Evolutionary conservation across 164 flowering plant species (phyloP).

Genomic region (Amborella trichopoda): DNA sequence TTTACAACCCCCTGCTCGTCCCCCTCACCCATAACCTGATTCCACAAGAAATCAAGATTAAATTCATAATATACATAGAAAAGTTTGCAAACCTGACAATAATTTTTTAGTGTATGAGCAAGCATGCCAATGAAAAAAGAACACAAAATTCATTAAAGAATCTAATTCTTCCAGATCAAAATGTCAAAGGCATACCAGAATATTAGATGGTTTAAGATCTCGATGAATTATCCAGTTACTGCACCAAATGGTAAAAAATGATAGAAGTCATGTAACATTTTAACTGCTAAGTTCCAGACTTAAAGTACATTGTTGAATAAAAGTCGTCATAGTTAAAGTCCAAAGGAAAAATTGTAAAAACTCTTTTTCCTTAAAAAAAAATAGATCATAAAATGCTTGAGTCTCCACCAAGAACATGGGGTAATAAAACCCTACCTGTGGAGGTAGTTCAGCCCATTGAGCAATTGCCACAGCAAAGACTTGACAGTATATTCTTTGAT

Average conservation of each 20-base stretch:
- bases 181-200: conserved; percentile 40
- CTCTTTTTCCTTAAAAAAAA: no score
- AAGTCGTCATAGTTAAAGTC: neutral
- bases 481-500: conserved; percentile 86
- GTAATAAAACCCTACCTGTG: conserved; percentile 43
- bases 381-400: neutral
- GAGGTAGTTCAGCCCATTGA: conserved; percentile 94
- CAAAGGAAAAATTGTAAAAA: neutral
- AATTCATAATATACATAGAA: conserved; percentile 1
- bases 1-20: conserved; percentile 98
- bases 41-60: neutral
- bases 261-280: no score
- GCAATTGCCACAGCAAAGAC: conserved; percentile 94
- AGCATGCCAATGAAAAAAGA: no score
- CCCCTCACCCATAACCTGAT: conserved; percentile 95
- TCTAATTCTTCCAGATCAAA: neutral
- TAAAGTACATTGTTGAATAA: neutral
- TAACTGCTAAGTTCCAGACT: neutral
- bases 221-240: conserved; percentile 99
- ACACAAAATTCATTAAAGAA: neutral
- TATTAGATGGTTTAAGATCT: conserved; percentile 96
- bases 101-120: no score
- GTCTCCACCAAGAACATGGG: neutral
- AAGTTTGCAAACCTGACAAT: neutral
- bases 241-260: no score